Base-by-base conservation (phyloP, 306 rosid genomes). In the Lotus japonicus region DNA sequence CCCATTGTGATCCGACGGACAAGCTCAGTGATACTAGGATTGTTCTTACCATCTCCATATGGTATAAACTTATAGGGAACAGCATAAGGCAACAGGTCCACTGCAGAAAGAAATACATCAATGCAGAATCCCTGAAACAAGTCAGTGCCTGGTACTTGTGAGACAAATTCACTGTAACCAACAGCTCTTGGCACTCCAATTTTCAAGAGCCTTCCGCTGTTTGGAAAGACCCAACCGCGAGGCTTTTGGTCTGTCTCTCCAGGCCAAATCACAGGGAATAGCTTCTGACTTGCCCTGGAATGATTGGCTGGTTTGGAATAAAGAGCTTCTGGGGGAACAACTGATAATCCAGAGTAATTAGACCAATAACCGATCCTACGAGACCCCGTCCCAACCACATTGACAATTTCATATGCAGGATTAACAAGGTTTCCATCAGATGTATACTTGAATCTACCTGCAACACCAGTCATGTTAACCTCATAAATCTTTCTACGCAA, bases 191-290 rank as follows among this genome's bases (percentile, higher is more conserved):
- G 96, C 21, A 95, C 95, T 70, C 91, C 99, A 36, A 95, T 88
- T 41, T 18, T 86, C 80, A 95, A 84, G 3, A 79, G 83, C 75
- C 89, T 85, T 79, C 97, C 99, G 54, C 60, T 84, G 87, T 80
- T 87, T 1, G 99, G 97, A 70, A 95, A 95, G 46, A 84, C 89
- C 99, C 99, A 95, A 23, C 99, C 99, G 13, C 97, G 97, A 67
- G 99, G 99, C 74, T 31, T 83, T 58, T 82, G 78, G 4, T 35
- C 44, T 4, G 84, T 73, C 26, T 88, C 83, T 73, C 99, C 99
- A 0, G 99, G 99, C 99, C 99, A 95, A 73, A 95, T 68, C 31
- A 82, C 84, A 28, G 41, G 14, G 13, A n/a, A 35, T 4, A 95
- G 77, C 64, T 17, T 80, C 63, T 84, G 82, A 46, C 56, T 88